Conservation (phyloP, 2,329 filamentous ascomycete species). For the Penicillium sp. region DNA sequence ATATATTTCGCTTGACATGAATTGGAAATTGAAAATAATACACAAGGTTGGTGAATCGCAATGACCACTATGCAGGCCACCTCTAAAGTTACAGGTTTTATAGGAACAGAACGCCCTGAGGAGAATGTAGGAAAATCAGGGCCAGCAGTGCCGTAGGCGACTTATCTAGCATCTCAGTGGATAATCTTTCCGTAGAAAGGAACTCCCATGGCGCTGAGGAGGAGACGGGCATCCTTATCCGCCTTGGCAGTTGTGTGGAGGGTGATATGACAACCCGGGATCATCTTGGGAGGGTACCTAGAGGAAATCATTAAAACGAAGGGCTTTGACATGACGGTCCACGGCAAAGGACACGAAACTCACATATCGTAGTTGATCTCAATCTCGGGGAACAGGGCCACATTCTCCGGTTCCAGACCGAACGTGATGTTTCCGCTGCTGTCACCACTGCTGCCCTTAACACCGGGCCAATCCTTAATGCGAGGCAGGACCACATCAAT, state of each 20-base stretch:
- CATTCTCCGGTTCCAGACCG: constrained; percentile 72
- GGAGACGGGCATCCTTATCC: constrained; percentile 78
- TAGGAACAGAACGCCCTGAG: constrained; percentile 11
- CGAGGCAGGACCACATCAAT: constrained; percentile 87
- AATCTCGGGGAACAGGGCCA: constrained; percentile 87
- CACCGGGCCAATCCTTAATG: constrained; percentile 93
- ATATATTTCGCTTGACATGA: constrained; percentile 15
- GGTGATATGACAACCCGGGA: constrained; percentile 80
- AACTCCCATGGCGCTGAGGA: constrained; percentile 70
- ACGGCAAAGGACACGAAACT: constrained; percentile 40
- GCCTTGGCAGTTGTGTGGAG: constrained; percentile 82
- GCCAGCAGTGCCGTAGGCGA: not conserved
- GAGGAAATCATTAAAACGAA: not conserved
- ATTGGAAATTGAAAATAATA: constrained; percentile 22
- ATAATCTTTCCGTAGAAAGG: constrained; percentile 78
- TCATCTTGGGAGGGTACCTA: constrained; percentile 69
- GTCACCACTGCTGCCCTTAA: constrained; percentile 77
- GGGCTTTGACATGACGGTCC: not conserved
- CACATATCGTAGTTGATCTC: constrained; percentile 91
- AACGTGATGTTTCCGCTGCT: constrained; percentile 83
- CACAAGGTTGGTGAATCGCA: constrained; percentile 22
- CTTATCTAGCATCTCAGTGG: constrained; percentile 39
- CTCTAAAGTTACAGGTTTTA: constrained; percentile 29
- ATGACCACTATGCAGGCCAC: constrained; percentile 24
- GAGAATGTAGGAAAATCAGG: constrained; percentile 5